These are phyloP conservation scores for Penicillium sp. DNA, from an alignment of 2,329 filamentous ascomycete species.

Conservation along the genomic window DNA sequence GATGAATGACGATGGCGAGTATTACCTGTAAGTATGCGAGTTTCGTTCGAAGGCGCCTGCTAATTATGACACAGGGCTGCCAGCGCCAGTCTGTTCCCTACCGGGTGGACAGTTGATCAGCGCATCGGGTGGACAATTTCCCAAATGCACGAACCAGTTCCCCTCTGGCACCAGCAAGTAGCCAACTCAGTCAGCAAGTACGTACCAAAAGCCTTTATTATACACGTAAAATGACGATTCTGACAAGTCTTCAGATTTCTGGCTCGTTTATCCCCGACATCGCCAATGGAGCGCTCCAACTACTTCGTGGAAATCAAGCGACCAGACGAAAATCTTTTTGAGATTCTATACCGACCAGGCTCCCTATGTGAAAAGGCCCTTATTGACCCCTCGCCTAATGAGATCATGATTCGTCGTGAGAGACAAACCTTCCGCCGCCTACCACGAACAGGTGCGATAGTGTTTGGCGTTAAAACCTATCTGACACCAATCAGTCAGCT, in stretches of 20 bases:
- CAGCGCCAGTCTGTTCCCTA: conserved; percentile 55
- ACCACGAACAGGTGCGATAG: conserved; percentile 44
- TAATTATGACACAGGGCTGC: conserved; percentile 40
- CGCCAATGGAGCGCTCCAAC: conserved; percentile 51
- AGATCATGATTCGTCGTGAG: conserved; percentile 52
- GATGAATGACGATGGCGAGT: conserved; percentile 47
- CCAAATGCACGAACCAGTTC: conserved; percentile 49
- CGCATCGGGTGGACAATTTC: conserved; percentile 53
- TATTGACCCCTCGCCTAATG: conserved; percentile 33
- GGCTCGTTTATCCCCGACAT: conserved; percentile 43
- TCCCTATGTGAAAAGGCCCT: conserved; percentile 40
- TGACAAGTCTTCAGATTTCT: conserved; percentile 39
- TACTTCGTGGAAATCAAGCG: conserved; percentile 52
- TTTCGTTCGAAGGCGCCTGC: background rate
- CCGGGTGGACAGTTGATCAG: conserved; percentile 52
- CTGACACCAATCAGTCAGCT: conserved; percentile 45
- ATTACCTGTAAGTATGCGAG: conserved; percentile 45
- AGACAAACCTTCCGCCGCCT: conserved; percentile 52
- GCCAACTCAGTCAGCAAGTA: conserved; percentile 46
- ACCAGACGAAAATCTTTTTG: conserved; percentile 35
- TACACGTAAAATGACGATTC: background rate
- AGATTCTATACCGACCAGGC: conserved; percentile 49
- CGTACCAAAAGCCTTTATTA: conserved; percentile 4
- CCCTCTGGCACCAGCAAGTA: conserved; percentile 52
- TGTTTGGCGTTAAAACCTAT: conserved; percentile 53